Evolutionary conservation across 768 basidiomycete genomes (phyloP).

Genomic region (Leucosporidium yakuticum): DNA sequence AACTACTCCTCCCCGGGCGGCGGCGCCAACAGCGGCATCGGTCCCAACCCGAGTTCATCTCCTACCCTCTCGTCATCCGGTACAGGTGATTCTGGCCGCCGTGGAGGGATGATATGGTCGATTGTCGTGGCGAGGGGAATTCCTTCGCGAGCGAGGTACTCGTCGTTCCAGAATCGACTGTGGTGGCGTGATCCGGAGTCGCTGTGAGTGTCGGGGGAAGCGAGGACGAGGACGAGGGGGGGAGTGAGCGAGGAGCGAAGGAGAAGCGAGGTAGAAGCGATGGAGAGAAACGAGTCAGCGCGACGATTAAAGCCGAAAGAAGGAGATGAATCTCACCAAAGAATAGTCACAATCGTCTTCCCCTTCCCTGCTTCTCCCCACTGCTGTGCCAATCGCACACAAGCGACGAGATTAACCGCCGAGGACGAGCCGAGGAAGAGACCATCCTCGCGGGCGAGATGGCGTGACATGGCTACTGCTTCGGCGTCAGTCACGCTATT

Average conservation of each 20-base stretch:
- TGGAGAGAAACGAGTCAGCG: conserved; percentile 7
- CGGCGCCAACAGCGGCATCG: too few species aligned
- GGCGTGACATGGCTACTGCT: conserved; percentile 91
- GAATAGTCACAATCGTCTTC: conserved; percentile 71
- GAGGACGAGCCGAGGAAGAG: conserved; percentile 93
- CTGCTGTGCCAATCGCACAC: conserved; percentile 67
- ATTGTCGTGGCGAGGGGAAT: conserved; percentile 43
- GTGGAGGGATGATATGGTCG: conserved; percentile 9
- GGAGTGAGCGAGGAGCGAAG: background rate
- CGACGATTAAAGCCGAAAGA: background rate
- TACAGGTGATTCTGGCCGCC: too few species aligned
- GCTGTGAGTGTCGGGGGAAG: conserved; percentile 9
- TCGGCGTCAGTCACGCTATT: conserved; percentile 81
- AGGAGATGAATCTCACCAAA: conserved; percentile 50
- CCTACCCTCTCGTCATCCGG: too few species aligned
- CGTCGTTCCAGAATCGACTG: conserved; percentile 53
- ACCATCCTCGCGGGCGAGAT: conserved; percentile 82
- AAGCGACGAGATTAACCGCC: conserved; percentile 92
- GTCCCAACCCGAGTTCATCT: too few species aligned
- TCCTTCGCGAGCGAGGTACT: conserved; percentile 48
- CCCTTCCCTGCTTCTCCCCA: conserved; percentile 49
- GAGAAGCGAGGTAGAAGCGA: background rate
- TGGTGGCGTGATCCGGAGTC: conserved; percentile 79
- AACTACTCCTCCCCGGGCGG: too few species aligned
- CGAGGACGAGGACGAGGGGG: too few species aligned